These are phyloP conservation scores for Haberlea rhodopensis DNA, from an alignment of 257 asterid species.

Conservation along the genomic window DNA sequence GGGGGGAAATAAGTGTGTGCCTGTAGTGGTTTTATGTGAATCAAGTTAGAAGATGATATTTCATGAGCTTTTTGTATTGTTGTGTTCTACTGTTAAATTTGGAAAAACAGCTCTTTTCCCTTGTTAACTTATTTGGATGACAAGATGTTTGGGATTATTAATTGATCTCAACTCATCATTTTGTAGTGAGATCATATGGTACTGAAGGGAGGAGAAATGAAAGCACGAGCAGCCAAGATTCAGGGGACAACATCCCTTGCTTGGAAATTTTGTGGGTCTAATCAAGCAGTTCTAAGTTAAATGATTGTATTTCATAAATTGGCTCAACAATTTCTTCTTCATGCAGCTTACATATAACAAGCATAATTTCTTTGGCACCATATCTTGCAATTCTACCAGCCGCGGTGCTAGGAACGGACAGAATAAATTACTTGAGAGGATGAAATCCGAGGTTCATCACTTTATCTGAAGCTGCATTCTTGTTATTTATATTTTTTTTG, in stretches of 20 bases:
- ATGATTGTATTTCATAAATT: background rate
- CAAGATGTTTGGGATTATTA: background rate
- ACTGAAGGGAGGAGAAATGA: conserved; percentile 76
- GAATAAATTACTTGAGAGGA: conserved; percentile 39
- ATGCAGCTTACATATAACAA: conserved; percentile 79
- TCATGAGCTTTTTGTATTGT: background rate
- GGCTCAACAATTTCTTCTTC: conserved; percentile 16
- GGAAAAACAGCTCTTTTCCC: background rate
- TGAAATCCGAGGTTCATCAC: conserved; percentile 51
- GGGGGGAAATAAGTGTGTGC: background rate
- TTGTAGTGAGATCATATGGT: conserved; percentile 77
- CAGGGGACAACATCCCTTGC: conserved; percentile 36
- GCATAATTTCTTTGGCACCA: conserved; percentile 75
- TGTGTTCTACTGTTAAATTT: conserved; percentile 9
- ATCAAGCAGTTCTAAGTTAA: conserved; percentile 7
- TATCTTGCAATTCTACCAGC: conserved; percentile 53
- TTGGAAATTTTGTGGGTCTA: conserved; percentile 18
- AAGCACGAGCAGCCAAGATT: conserved; percentile 26
- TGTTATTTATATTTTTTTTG: background rate
- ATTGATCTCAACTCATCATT: conserved; percentile 14
- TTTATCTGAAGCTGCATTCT: background rate
- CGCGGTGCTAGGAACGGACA: conserved; percentile 58
- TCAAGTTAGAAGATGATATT: background rate
- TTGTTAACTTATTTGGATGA: background rate
- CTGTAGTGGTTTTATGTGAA: background rate